Conservation (phyloP, 2,329 filamentous ascomycete species). For the Zasmidium cellare region DNA sequence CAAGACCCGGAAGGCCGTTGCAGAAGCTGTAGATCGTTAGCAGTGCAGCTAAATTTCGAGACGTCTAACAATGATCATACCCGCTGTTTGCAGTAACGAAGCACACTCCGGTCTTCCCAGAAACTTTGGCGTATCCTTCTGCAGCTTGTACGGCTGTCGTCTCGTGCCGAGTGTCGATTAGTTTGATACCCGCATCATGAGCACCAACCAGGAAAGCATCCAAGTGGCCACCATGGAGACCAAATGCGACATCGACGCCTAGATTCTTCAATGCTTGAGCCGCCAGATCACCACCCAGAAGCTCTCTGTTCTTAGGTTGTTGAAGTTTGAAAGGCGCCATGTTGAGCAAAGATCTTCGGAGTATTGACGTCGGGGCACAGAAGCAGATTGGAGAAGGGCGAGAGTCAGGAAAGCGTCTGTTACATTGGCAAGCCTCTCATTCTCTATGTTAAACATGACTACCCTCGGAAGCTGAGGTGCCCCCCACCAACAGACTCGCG, state of each 20-base stretch:
- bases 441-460: neutral
- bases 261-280: constrained; percentile 46
- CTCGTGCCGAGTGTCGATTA: constrained; percentile 51
- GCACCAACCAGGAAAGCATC: constrained; percentile 51
- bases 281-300: constrained; percentile 48
- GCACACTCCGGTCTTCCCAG: constrained; percentile 45
- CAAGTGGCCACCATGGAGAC: constrained; percentile 50
- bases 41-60: neutral
- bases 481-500: neutral
- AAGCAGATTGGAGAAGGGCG: neutral
- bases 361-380: no score
- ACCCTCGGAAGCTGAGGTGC: neutral
- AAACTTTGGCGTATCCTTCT: constrained; percentile 48
- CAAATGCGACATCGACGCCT: constrained; percentile 47
- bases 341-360: neutral
- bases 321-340: constrained; percentile 29
- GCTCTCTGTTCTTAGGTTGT: constrained; percentile 39
- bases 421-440: no score
- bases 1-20: constrained; percentile 48
- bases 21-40: constrained; percentile 39
- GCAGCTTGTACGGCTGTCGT: constrained; percentile 51
- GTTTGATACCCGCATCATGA: constrained; percentile 40
- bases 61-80: constrained; percentile 30
- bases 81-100: constrained; percentile 53
- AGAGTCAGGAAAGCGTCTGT: no score